phyloP scores from a whole-genome alignment of 2,329 filamentous ascomycete genomes.

The Neurospora crassa region DNA sequence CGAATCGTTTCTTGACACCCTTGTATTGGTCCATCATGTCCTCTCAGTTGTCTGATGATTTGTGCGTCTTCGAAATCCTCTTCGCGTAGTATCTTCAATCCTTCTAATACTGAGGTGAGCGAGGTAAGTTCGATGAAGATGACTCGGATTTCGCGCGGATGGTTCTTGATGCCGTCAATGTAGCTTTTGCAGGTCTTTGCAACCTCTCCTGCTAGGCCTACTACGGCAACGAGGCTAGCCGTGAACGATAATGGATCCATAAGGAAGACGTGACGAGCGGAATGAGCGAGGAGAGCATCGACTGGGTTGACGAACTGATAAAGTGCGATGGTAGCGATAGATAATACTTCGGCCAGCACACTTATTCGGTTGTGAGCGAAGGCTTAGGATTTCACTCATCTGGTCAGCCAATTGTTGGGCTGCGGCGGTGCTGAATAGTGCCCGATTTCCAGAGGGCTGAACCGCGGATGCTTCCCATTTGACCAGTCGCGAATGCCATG shows the following conservation, averaged over 20 bases:
- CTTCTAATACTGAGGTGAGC: constrained; percentile 4
- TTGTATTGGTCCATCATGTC: constrained; percentile 3
- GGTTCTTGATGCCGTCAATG: constrained; percentile 5
- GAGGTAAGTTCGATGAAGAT: constrained; percentile 10
- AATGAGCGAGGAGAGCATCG: background rate
- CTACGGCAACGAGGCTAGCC: background rate
- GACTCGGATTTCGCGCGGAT: constrained; percentile 9
- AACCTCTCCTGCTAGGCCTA: background rate
- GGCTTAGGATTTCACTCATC: background rate
- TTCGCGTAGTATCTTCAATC: constrained; percentile 4
- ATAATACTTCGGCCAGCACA: background rate
- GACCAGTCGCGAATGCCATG: background rate
- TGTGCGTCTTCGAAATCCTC: background rate
- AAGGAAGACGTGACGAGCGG: background rate
- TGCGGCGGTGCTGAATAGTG: background rate
- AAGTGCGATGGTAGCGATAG: background rate
- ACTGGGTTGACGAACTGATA: too few species aligned
- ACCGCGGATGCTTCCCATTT: background rate
- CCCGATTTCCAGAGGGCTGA: background rate
- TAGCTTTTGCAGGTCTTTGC: constrained; percentile 7
- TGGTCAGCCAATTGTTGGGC: background rate
- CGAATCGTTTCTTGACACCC: constrained; percentile 2
- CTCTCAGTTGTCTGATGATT: background rate
- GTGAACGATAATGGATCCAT: background rate
- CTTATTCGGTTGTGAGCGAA: too few species aligned